Conservation (phyloP, 805 yeast genomes). For the Yarrowia phangngaensis region DNA sequence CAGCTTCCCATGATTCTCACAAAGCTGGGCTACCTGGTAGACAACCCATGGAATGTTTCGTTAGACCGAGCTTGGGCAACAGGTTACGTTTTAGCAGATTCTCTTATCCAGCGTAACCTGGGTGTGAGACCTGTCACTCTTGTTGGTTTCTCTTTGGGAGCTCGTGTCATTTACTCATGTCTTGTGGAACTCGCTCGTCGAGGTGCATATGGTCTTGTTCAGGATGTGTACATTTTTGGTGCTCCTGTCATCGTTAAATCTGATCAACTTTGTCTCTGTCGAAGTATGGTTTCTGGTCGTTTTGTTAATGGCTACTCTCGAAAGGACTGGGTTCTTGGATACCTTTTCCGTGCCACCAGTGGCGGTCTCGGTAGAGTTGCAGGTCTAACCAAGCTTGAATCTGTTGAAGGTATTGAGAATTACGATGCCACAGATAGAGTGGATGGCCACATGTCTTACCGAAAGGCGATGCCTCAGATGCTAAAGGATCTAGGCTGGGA, state of each 20-base stretch:
- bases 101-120: constrained; percentile 76
- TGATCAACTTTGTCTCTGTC: constrained; percentile 72
- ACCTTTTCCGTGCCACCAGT: constrained; percentile 88
- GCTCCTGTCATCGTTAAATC: constrained; percentile 76
- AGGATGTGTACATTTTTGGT: constrained; percentile 84
- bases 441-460: constrained; percentile 96
- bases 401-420: constrained; percentile 63
- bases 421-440: constrained; percentile 81
- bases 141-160: constrained; percentile 91
- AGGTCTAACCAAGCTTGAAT: constrained; percentile 74
- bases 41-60: constrained; percentile 98
- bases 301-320: constrained; percentile 87
- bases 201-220: constrained; percentile 84
- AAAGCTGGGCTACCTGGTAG: constrained; percentile 81
- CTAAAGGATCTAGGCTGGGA: constrained; percentile 69
- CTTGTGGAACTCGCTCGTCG: constrained; percentile 76
- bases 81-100: constrained; percentile 86
- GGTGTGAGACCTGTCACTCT: constrained; percentile 91
- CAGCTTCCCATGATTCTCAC: constrained; percentile 90
- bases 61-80: constrained; percentile 97
- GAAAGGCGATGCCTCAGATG: constrained; percentile 86
- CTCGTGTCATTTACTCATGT: constrained; percentile 88
- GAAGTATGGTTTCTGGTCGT: constrained; percentile 83
- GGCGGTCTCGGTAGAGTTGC: constrained; percentile 92
- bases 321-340: constrained; percentile 95